Evolutionary conservation across 805 yeast genomes (phyloP).

Genomic region (Candida rishiriensis): DNA sequence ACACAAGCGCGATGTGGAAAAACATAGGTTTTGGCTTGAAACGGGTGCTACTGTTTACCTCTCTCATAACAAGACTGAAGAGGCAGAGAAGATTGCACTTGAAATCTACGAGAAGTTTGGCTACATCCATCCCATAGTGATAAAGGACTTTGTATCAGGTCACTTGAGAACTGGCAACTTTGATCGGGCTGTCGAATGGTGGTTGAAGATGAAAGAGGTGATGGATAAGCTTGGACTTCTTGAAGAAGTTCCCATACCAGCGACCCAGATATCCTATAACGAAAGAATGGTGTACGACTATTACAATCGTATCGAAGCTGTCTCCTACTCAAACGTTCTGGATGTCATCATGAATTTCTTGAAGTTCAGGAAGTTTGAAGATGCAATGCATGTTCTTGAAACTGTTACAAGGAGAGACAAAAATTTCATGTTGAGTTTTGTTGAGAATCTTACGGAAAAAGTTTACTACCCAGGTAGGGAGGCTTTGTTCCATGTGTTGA

Average conservation of each 20-base stretch:
- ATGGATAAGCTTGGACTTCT: slow-evolving; percentile 25
- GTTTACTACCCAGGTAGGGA: slow-evolving; percentile 23
- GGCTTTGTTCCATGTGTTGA: slow-evolving; percentile 14
- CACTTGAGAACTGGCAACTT: slow-evolving; percentile 25
- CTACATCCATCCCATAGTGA: slow-evolving; percentile 35
- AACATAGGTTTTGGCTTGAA: slow-evolving; percentile 51
- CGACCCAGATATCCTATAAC: slow-evolving; percentile 20
- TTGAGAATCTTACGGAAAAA: slow-evolving; percentile 11
- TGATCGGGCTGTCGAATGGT: slow-evolving; percentile 31
- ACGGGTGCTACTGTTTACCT: slow-evolving; percentile 40
- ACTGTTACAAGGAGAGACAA: slow-evolving; percentile 20
- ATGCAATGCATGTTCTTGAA: slow-evolving; percentile 18
- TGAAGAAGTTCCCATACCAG: slow-evolving; percentile 15
- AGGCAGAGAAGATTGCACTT: slow-evolving; percentile 33
- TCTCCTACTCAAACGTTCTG: slow-evolving; percentile 24
- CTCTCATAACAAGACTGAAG: slow-evolving; percentile 26
- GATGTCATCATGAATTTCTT: slow-evolving; percentile 20
- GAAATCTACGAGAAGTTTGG: slow-evolving; percentile 27
- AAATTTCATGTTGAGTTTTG: slow-evolving; percentile 16
- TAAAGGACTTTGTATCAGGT: slow-evolving; percentile 31
- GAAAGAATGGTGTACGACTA: slow-evolving; percentile 20
- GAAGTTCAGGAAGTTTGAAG: slow-evolving; percentile 14
- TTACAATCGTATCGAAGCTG: slow-evolving; percentile 27
- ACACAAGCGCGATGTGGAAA: slow-evolving; percentile 28
- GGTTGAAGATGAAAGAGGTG: slow-evolving; percentile 22